Percentiles rank a stretch among this genome's conserved stretches.
These are phyloP conservation scores for Penicillium bovifimosum DNA, from an alignment of 495 filamentous ascomycete species.

Conservation along the genomic window DNA sequence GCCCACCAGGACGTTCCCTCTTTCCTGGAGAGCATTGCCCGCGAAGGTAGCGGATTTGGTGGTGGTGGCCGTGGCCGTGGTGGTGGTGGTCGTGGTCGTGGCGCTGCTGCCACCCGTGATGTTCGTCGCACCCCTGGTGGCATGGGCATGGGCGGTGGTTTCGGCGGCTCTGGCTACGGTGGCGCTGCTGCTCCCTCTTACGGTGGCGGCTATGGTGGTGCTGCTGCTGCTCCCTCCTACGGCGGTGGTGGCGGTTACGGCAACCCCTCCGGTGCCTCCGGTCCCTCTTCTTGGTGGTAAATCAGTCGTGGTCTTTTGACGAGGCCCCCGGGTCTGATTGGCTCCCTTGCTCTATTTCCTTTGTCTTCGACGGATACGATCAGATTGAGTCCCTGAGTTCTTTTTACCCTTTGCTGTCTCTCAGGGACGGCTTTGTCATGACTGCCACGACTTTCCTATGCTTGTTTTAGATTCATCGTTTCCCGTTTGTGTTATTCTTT, in stretches of 20 bases:
- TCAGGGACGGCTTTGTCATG: conserved; percentile 49
- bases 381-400: conserved; percentile 45
- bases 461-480: conserved; percentile 20
- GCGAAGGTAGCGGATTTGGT: conserved; percentile 78
- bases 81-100: conserved; percentile 60
- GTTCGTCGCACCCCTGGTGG: conserved; percentile 61
- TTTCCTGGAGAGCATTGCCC: conserved; percentile 94
- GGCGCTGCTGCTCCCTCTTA: conserved; percentile 30
- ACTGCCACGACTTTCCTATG: conserved; percentile 41
- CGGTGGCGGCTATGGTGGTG: conserved; percentile 42
- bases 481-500: conserved; percentile 17
- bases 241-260: conserved; percentile 61
- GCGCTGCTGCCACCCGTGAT: conserved; percentile 67
- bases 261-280: conserved; percentile 77
- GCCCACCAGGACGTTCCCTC: conserved; percentile 92
- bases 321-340: conserved; percentile 44
- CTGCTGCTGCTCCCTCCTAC: conserved; percentile 24
- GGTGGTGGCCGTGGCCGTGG: conserved; percentile 68
- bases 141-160: conserved; percentile 37
- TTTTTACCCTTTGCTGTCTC: conserved; percentile 37
- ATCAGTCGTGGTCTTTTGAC: conserved; percentile 46
- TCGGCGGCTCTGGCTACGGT: conserved; percentile 51
- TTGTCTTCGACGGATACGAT: conserved; percentile 41
- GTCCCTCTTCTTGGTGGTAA: conserved; percentile 95
- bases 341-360: conserved; percentile 37